These are phyloP conservation scores for Aspergillus cavernicola DNA, from an alignment of 495 filamentous ascomycete genomes.

Conservation along the genomic window DNA sequence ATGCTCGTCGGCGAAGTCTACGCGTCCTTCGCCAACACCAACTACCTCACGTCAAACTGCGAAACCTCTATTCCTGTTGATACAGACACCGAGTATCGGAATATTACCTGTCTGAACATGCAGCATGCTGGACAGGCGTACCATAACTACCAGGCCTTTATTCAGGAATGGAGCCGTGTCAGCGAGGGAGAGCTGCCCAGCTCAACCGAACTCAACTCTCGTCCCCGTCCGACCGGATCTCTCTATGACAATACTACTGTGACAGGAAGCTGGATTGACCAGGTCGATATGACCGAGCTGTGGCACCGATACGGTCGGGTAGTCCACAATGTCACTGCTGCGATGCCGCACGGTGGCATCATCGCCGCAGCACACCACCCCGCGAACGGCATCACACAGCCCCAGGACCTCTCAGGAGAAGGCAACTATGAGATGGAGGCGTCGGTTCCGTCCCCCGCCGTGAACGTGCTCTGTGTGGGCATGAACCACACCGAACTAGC, in stretches of 20 bases:
- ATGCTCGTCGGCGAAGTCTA: conserved; percentile 53
- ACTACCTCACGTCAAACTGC: conserved; percentile 51
- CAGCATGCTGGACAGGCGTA: conserved; percentile 60
- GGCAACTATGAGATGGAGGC: conserved; percentile 63
- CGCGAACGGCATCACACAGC: conserved; percentile 62
- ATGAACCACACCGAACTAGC: conserved; percentile 53
- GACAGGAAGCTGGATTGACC: conserved; percentile 56
- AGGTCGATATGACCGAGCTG: conserved; percentile 39
- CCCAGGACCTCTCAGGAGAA: conserved; percentile 57
- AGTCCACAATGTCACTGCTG: conserved; percentile 69
- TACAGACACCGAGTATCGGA: conserved; percentile 31
- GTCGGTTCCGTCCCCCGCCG: conserved; percentile 58
- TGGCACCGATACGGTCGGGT: conserved; percentile 47
- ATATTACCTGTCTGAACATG: conserved; percentile 58
- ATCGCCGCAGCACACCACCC: conserved; percentile 55
- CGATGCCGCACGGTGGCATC: conserved; percentile 68
- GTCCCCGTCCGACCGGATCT: conserved; percentile 53
- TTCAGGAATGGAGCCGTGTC: conserved; percentile 47
- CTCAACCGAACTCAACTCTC: conserved; percentile 29
- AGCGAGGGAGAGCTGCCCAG: conserved; percentile 29
- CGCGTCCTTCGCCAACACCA: conserved; percentile 54
- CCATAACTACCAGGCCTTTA: conserved; percentile 48
- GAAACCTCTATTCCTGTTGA: conserved; percentile 50
- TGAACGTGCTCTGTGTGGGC: conserved; percentile 69
- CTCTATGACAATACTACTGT: conserved; percentile 65